These are phyloP conservation scores for Sambucus nigra DNA, from an alignment of 129 eudicot genomes.

Conservation along the genomic window DNA sequence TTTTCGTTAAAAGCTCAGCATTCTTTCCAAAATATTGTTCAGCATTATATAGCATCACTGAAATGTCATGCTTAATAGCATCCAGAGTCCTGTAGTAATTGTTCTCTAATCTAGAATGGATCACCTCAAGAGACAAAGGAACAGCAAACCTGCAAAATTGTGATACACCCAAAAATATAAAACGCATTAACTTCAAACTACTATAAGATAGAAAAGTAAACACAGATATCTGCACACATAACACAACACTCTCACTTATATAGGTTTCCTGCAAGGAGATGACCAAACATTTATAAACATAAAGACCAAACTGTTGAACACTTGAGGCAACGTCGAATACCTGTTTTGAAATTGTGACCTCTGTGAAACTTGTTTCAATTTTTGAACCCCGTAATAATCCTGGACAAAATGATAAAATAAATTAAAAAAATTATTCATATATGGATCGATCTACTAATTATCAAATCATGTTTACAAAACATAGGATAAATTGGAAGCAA, in stretches of 20 bases:
- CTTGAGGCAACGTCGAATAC: constrained; percentile 13
- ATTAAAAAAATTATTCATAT: neutral
- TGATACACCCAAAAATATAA: neutral
- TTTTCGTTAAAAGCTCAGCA: constrained; percentile 33
- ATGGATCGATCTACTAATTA: neutral
- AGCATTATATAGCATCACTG: constrained; percentile 58
- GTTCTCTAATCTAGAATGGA: constrained; percentile 63
- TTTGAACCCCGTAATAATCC: constrained; percentile 82
- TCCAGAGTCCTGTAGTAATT: constrained; percentile 73
- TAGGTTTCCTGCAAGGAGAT: too few relatives aligned
- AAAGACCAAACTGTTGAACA: too few relatives aligned
- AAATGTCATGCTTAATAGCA: constrained; percentile 77
- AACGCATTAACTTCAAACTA: neutral
- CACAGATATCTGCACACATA: too few relatives aligned
- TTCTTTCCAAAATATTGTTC: constrained; percentile 42
- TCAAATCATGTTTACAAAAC: neutral
- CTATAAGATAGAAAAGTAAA: too few relatives aligned
- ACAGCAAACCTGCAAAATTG: constrained; percentile 67
- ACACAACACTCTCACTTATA: too few relatives aligned
- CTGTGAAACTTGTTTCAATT: constrained; percentile 64
- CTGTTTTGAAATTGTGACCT: constrained; percentile 57
- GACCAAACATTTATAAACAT: too few relatives aligned
- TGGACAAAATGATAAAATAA: constrained; percentile 19
- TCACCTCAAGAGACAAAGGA: constrained; percentile 67
- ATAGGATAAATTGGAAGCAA: too few relatives aligned